Evolutionary conservation across 805 yeast genomes (phyloP).

Genomic region (Metschnikowia peoriensis): DNA sequence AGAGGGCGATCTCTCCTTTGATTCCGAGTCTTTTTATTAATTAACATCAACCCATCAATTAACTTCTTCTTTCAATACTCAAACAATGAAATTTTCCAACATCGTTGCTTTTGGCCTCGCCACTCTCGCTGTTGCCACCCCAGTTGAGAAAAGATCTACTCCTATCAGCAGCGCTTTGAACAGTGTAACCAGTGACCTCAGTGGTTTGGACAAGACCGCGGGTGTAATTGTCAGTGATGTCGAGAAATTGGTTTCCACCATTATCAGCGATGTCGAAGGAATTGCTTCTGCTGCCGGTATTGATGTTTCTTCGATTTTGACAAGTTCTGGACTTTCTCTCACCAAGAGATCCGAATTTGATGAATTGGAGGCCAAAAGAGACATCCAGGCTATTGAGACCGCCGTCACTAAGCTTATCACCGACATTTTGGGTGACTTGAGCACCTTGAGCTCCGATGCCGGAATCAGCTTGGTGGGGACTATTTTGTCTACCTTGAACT

Average conservation of each 20-base stretch:
- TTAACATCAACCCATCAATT: not conserved
- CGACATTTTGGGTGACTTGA: slow-evolving; percentile 6
- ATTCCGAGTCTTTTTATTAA: not conserved
- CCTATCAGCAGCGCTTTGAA: not conserved
- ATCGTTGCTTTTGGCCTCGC: slow-evolving; percentile 3
- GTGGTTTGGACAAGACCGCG: slow-evolving; percentile 1
- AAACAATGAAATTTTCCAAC: slow-evolving; percentile 8
- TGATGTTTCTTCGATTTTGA: slow-evolving; percentile 4
- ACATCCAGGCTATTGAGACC: not conserved
- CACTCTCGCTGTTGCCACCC: slow-evolving; percentile 4
- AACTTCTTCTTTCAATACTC: not conserved
- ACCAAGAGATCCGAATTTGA: not conserved
- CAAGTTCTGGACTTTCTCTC: not conserved
- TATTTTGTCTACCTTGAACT: slow-evolving; percentile 4
- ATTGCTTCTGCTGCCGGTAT: slow-evolving; percentile 12
- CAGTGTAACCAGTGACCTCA: not conserved
- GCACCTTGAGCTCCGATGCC: slow-evolving; percentile 1
- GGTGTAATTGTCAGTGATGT: slow-evolving; percentile 1
- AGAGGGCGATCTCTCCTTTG: not conserved
- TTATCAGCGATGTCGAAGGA: slow-evolving; percentile 9
- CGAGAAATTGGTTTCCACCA: slow-evolving; percentile 1
- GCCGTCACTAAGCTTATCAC: slow-evolving; percentile 3
- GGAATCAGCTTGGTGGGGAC: slow-evolving; percentile 6
- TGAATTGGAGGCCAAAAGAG: not conserved
- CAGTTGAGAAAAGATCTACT: not conserved